Percentiles rank a stretch among this genome's conserved stretches.
Evolutionary conservation across 148 eudicot genomes (phyloP).

Genomic region (Persicaria tinctoria): DNA sequence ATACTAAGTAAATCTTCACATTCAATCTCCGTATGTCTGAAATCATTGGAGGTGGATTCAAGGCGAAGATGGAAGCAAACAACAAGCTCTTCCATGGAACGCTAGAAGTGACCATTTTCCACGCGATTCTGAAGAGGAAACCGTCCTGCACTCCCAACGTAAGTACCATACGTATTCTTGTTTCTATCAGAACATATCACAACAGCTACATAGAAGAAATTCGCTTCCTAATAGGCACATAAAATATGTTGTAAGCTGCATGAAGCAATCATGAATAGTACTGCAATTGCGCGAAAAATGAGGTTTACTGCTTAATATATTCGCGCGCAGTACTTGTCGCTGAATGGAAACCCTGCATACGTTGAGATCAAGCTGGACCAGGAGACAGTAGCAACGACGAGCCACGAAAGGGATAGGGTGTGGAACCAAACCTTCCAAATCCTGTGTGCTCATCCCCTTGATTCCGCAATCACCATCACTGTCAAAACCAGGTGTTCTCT

Average conservation of each 20-base stretch:
- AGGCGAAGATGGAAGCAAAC: conserved; percentile 34
- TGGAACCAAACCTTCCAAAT: conserved; percentile 94
- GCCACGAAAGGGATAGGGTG: conserved; percentile 41
- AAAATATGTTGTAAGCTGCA: too few relatives aligned
- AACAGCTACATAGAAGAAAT: neutral
- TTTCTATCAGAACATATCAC: neutral
- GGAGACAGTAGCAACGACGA: conserved; percentile 63
- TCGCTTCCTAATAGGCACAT: too few relatives aligned
- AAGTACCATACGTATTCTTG: conserved; percentile 24
- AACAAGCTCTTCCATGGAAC: conserved; percentile 71
- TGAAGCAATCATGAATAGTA: too few relatives aligned
- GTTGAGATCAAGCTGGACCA: conserved; percentile 66
- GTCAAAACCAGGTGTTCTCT: conserved; percentile 52
- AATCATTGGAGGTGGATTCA: neutral
- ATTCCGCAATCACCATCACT: conserved; percentile 56
- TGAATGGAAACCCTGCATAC: conserved; percentile 43
- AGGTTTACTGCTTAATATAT: neutral
- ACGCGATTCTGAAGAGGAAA: conserved; percentile 43
- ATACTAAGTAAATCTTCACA: too few relatives aligned
- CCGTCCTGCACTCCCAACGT: conserved; percentile 52
- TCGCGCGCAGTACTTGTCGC: conserved; percentile 48
- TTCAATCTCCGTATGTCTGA: too few relatives aligned
- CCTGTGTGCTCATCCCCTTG: conserved; percentile 70
- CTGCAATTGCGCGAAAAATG: neutral
- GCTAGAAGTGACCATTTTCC: conserved; percentile 78